phyloP scores from a whole-genome alignment of 495 filamentous ascomycete genomes.

The Talaromyces trachyspermus region DNA sequence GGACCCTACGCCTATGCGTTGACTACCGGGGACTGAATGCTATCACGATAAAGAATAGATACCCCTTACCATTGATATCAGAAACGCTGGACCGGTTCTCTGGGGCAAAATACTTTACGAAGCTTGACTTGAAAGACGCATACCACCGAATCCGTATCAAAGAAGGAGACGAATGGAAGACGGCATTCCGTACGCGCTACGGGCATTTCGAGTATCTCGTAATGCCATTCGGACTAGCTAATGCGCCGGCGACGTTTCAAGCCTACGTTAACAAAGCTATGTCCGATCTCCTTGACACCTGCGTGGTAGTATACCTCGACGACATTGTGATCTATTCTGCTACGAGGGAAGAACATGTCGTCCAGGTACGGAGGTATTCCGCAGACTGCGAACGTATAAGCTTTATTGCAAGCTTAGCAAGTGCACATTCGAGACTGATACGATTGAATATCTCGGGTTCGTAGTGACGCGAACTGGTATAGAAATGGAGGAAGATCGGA shows the following conservation, averaged over 20 bases:
- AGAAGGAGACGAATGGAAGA: background rate
- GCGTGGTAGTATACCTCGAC: slow-evolving; percentile 22
- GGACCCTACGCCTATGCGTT: slow-evolving; percentile 32
- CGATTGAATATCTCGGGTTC: slow-evolving; percentile 18
- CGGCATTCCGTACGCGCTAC: background rate
- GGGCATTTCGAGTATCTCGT: slow-evolving; percentile 3
- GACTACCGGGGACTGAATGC: slow-evolving; percentile 38
- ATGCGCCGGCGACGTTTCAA: background rate
- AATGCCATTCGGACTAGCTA: background rate
- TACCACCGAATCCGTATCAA: background rate
- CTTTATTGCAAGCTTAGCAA: slow-evolving; percentile 17
- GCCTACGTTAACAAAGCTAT: slow-evolving; percentile 1
- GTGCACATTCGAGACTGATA: slow-evolving; percentile 17
- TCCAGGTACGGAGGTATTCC: slow-evolving; percentile 16
- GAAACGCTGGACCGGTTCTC: slow-evolving; percentile 6
- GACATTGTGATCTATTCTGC: slow-evolving; percentile 28
- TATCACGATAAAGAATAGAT: slow-evolving; percentile 32
- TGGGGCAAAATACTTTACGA: slow-evolving; percentile 1
- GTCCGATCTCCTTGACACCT: slow-evolving; percentile 13
- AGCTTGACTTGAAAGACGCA: slow-evolving; percentile 16
- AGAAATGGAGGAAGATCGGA: slow-evolving; percentile 12
- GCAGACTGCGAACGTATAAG: slow-evolving; percentile 8
- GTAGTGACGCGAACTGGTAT: slow-evolving; percentile 16
- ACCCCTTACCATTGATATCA: slow-evolving; percentile 7
- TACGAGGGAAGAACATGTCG: slow-evolving; percentile 16